Percentiles rank a stretch among this genome's conserved stretches.
phyloP scores from a whole-genome alignment of 768 basidiomycete species.

The Tricholoma flavovirens region DNA sequence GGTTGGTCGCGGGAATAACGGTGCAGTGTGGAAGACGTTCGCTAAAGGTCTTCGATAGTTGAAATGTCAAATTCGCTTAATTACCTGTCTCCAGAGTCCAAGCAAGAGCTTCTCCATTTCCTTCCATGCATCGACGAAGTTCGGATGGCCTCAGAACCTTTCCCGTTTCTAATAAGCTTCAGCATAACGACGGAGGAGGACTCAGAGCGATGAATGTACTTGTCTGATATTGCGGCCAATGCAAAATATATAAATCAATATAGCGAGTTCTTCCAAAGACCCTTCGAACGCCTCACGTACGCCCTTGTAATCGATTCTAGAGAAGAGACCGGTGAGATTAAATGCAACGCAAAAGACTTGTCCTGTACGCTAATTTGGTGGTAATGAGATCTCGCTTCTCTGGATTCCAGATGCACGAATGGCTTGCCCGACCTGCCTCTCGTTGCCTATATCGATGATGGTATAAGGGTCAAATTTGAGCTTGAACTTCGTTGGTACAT shows the following conservation, averaged over 20 bases:
- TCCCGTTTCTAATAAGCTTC: conserved; percentile 35
- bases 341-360: neutral
- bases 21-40: conserved; percentile 39
- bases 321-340: neutral
- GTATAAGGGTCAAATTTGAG: too few relatives aligned
- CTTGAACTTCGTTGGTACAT: conserved; percentile 14
- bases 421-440: conserved; percentile 39
- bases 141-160: conserved; percentile 19
- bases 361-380: conserved; percentile 38
- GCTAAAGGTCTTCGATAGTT: conserved; percentile 24
- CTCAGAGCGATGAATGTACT: too few relatives aligned
- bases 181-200: too few relatives aligned
- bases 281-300: conserved; percentile 20
- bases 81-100: too few relatives aligned
- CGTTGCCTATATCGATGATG: conserved; percentile 30
- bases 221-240: too few relatives aligned
- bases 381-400: conserved; percentile 41
- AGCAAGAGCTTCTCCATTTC: conserved; percentile 22
- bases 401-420: conserved; percentile 42
- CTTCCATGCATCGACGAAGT: conserved; percentile 23
- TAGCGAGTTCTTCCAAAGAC: conserved; percentile 15
- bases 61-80: too few relatives aligned
- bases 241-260: too few relatives aligned
- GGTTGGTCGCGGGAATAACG: conserved; percentile 49
- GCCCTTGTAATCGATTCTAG: conserved; percentile 22